Evolutionary conservation across 1,284 basidiomycete genomes (phyloP).

Genomic region (Athelia sp.): DNA sequence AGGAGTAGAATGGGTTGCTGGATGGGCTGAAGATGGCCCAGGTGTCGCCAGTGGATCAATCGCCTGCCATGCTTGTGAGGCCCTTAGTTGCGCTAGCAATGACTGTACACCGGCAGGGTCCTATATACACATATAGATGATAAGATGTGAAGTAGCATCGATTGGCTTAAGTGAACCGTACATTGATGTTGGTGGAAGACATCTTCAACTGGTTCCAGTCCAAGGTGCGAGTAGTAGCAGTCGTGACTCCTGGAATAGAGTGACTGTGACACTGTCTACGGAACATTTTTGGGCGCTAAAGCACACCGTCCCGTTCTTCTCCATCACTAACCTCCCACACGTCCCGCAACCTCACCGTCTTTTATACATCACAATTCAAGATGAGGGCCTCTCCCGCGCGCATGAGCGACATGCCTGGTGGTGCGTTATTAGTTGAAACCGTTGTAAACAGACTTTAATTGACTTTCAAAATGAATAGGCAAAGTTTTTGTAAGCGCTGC

Average conservation of each 20-base stretch:
- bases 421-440: slow-evolving; percentile 34
- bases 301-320: no score
- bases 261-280: no score
- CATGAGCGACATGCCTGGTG: slow-evolving; percentile 75
- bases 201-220: no score
- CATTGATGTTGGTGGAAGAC: slow-evolving; percentile 42
- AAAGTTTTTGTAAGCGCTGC: slow-evolving; percentile 64
- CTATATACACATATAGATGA: slow-evolving; percentile 12
- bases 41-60: background rate
- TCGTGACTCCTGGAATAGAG: no score
- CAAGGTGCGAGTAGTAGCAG: no score
- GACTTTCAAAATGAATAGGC: slow-evolving; percentile 29
- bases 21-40: no score
- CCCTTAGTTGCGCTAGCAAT: slow-evolving; percentile 57
- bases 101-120: slow-evolving; percentile 60
- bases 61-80: slow-evolving; percentile 54
- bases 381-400: slow-evolving; percentile 68
- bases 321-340: no score
- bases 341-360: no score
- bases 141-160: background rate
- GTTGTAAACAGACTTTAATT: background rate
- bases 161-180: slow-evolving; percentile 18
- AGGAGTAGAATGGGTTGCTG: no score
- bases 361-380: no score
- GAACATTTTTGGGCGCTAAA: no score